These are phyloP conservation scores for Magnolia sinica DNA, from an alignment of 164 flowering plant species.

Conservation along the genomic window DNA sequence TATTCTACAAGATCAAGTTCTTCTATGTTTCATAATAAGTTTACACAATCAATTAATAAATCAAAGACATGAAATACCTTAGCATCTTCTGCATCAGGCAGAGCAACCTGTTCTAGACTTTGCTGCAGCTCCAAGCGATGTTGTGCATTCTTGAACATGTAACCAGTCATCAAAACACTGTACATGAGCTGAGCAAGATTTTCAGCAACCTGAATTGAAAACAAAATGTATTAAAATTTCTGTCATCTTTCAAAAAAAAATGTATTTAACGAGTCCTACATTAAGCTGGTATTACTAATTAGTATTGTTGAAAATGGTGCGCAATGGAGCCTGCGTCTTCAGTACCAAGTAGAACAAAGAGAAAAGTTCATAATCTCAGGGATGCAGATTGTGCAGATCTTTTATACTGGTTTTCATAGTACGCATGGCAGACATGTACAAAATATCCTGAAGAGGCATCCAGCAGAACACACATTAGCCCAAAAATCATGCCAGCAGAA, in stretches of 20 bases:
- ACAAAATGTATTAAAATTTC: background rate
- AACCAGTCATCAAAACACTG: slow-evolving; percentile 97
- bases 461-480: too few relatives aligned
- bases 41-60: background rate
- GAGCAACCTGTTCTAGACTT: slow-evolving; percentile 90
- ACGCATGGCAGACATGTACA: too few relatives aligned
- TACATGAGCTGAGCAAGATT: slow-evolving; percentile 99
- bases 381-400: background rate
- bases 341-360: background rate
- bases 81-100: slow-evolving; percentile 62
- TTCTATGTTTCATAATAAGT: background rate
- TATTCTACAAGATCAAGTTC: background rate
- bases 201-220: slow-evolving; percentile 82
- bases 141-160: slow-evolving; percentile 96
- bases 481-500: too few relatives aligned
- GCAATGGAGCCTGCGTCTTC: background rate
- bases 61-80: slow-evolving; percentile 32
- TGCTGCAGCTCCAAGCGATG: slow-evolving; percentile 86
- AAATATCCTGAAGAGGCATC: too few relatives aligned
- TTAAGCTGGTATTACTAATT: background rate
- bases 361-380: background rate
- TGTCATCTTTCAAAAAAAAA: too few relatives aligned
- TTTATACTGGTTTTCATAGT: too few relatives aligned
- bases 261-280: background rate
- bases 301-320: background rate